These are phyloP conservation scores for Metarhizium humberi DNA, from an alignment of 2,329 filamentous ascomycete genomes.

Conservation along the genomic window DNA sequence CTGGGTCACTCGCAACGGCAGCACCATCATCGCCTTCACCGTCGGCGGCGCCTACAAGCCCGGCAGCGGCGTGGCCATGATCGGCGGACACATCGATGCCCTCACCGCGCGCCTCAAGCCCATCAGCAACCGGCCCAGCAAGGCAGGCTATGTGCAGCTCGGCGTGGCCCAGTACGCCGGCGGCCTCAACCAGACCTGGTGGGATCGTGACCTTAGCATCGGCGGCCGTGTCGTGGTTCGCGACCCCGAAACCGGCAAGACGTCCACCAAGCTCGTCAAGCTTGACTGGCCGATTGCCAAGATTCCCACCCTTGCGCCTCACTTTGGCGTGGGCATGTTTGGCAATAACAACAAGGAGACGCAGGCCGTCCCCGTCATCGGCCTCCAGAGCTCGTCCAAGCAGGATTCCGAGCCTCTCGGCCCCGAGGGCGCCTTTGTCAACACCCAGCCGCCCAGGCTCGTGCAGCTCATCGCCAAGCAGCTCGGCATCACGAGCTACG, in stretches of 20 bases:
- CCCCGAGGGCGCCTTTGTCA: conserved; percentile 61
- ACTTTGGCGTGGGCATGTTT: conserved; percentile 74
- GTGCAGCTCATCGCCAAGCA: conserved; percentile 74
- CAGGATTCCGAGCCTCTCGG: conserved; percentile 37
- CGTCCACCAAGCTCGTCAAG: conserved; percentile 74
- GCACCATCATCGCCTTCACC: conserved; percentile 74
- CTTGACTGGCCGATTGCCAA: conserved; percentile 90
- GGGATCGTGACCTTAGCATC: conserved; percentile 89
- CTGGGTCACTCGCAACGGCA: conserved; percentile 78
- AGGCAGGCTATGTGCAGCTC: conserved; percentile 78
- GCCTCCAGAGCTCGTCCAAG: conserved; percentile 64
- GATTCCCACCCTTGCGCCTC: conserved; percentile 84
- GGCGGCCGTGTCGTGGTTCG: conserved; percentile 82
- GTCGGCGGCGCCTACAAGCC: conserved; percentile 72
- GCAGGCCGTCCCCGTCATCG: conserved; percentile 88
- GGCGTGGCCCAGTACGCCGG: conserved; percentile 92
- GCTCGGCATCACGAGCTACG: conserved; percentile 62
- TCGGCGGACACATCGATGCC: conserved; percentile 89
- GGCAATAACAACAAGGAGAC: conserved; percentile 74
- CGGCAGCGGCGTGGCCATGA: conserved; percentile 79
- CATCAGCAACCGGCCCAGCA: conserved; percentile 72
- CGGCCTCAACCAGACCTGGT: conserved; percentile 83
- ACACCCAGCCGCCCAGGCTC: conserved; percentile 76
- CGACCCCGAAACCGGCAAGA: conserved; percentile 63
- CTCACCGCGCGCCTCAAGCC: conserved; percentile 88